Evolutionary conservation across 345 rosid species (phyloP), one percentile per base, ranked within the genome.

Genomic region (Syzygium grande): DNA sequence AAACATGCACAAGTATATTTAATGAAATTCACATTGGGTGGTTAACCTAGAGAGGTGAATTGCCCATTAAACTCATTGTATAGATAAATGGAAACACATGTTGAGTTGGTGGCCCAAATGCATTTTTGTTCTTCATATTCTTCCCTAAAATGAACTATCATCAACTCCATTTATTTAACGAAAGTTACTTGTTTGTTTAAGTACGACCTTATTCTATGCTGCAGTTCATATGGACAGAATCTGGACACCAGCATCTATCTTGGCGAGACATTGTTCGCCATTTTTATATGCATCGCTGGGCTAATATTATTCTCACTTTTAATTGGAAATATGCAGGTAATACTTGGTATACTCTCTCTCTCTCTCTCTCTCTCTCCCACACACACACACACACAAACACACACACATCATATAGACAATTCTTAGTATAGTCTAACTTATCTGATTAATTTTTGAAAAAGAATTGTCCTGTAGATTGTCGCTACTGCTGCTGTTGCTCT

Each of bases 271-370:
- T 0, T 96, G 27, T 96, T 96, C 86, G 94, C 97, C 88, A 94
- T 96, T 61, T 87, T 94, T 63, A 94, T 93, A 55, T 94, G 98
- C 87, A 91, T 96, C 79, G 54, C 91, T 56, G 99, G 99, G 73
- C 90, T 96, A 85, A 90, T 96, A 86, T 91, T 98, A 51, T 95
- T 95, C 63, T 93, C 99, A 34, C 96, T 96, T 85, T 87, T 98
- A 90, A 95, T 98, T 25, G 99, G 99, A 88, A 96, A 96, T 91
- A 96, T 96, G 99, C 98, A 98, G 97, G 99, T 98, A 91, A 79
- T 46, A 13, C 68, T 65, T 23, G 6, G 16, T n/a, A 85, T 41
- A 51, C 58, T 27, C 49, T 63, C 41, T 16, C 19, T 85, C 34
- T n/a, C 16, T 68, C 49, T 68, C 68, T 30, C 78, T 30, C 56